These are phyloP conservation scores for Phalaenopsis hybrid DNA, from an alignment of 116 monocot genomes.

Conservation along the genomic window DNA sequence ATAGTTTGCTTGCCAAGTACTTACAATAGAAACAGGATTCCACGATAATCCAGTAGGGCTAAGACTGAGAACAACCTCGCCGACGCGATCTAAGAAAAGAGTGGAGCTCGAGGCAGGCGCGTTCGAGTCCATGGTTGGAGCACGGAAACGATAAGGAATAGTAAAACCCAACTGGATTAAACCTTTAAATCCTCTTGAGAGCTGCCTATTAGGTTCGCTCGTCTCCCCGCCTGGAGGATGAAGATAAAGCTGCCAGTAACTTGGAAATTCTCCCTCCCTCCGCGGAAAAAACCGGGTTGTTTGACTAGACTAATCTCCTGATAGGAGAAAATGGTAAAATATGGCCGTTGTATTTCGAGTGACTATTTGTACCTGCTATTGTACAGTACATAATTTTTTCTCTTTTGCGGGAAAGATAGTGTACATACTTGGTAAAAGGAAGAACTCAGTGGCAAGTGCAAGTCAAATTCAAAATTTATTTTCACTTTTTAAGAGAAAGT, in stretches of 20 bases:
- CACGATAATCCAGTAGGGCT: conserved; percentile 39
- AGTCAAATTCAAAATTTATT: too few relatives aligned
- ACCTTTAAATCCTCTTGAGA: neutral
- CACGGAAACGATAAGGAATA: neutral
- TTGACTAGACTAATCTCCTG: too few relatives aligned
- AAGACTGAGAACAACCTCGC: conserved; percentile 44
- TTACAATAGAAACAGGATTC: conserved; percentile 27
- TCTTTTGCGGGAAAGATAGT: too few relatives aligned
- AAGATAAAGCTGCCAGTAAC: neutral
- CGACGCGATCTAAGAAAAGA: conserved; percentile 54
- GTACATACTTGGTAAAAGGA: too few relatives aligned
- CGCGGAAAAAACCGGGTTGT: too few relatives aligned
- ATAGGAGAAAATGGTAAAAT: too few relatives aligned
- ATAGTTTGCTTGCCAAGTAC: neutral
- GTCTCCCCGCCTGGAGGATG: neutral
- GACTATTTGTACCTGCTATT: too few relatives aligned
- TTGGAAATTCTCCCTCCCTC: too few relatives aligned
- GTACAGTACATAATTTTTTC: too few relatives aligned
- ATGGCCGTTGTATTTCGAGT: too few relatives aligned
- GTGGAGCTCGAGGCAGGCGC: conserved; percentile 25
- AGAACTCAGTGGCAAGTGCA: too few relatives aligned
- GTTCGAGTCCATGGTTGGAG: conserved; percentile 14
- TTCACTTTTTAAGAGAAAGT: too few relatives aligned
- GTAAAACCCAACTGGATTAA: neutral
- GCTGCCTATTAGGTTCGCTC: neutral